Percentiles rank a stretch among this genome's conserved stretches.
These are phyloP conservation scores for Flagelloscypha sp. DNA, from an alignment of 768 basidiomycete species.

Conservation along the genomic window DNA sequence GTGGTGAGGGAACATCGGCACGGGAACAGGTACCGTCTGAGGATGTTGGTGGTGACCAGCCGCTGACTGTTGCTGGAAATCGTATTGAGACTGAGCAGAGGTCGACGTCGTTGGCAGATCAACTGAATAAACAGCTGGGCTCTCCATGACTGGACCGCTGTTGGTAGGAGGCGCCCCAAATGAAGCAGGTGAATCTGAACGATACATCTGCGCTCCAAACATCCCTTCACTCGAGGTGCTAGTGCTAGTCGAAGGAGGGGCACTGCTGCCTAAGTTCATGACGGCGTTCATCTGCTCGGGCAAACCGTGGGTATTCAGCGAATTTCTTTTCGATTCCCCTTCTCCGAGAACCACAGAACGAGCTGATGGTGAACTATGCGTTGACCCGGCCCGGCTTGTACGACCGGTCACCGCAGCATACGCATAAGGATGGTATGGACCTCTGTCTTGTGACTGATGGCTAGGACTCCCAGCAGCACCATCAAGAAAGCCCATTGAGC, in stretches of 20 bases:
- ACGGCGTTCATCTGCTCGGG: conserved; percentile 40
- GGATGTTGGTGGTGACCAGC: too few relatives aligned
- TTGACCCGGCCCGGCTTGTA: conserved; percentile 24
- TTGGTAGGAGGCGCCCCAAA: too few relatives aligned
- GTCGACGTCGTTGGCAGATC: conserved; percentile 5
- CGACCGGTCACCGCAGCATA: conserved; percentile 18
- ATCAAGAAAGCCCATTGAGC: conserved; percentile 25
- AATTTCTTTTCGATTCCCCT: conserved; percentile 29
- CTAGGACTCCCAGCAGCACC: conserved; percentile 14
- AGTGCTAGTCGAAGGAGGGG: conserved; percentile 5
- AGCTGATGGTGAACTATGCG: conserved; percentile 40
- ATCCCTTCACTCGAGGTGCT: conserved; percentile 7
- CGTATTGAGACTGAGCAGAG: conserved; percentile 4
- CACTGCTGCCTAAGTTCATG: conserved; percentile 22
- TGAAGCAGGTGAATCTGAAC: conserved; percentile 34
- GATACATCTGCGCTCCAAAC: conserved; percentile 26
- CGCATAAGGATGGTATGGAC: conserved; percentile 55
- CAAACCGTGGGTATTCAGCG: conserved; percentile 23
- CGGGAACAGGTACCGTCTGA: too few relatives aligned
- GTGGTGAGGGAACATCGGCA: too few relatives aligned
- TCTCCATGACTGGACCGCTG: background rate
- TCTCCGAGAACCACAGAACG: conserved; percentile 30
- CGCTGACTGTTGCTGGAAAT: background rate
- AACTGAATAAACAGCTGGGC: background rate
- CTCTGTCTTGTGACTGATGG: conserved; percentile 26